Evolutionary conservation across 768 basidiomycete genomes (phyloP), one percentile per base, ranked within the genome.

Genomic region (Podaxis sp.): DNA sequence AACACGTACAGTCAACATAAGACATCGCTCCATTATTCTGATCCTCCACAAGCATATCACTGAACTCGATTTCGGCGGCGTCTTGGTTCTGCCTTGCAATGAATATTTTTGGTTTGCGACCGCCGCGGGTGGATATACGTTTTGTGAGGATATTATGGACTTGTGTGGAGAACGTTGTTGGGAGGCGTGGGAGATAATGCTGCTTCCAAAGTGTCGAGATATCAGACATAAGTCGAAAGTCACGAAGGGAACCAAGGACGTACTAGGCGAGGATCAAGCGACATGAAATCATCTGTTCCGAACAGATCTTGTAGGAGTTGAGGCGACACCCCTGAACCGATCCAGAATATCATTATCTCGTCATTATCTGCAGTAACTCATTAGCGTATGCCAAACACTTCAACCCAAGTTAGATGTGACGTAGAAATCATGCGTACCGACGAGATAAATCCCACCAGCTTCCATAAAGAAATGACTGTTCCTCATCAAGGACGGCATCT

Each of bases 21-120:
- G 92, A 89, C 87, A 96, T 84, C 0, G 89, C 90, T n/a, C 92
- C 95, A 68, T 96, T 97, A 71, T 99, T 99, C 73, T 90, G 86
- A 75, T 99, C 97, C 78, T 99, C 97, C 26, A 97, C 87, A 12
- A 99, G 82, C 92, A 97, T 92, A 76, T 99, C 97, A 66, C 91
- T 92, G 69, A 96, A 98, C 74, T 99, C 97, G 51, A 99, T 85
- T 77, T 99, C 96, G 57, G 86, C 79, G 12, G 86, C 96, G 70
- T 99, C 97, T 72, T 95, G 80, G 71, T 97, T 93, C 72, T 99
- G 97, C 8, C 97, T 85, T 0, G 93, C 92, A 28, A 99, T 81
- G 39, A 86, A 76, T 67, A 95, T 79, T 71, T 87, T 90, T 6
- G 81, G 78, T 38, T 73, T 68, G 2, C 78, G 72, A 3, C 85